phyloP scores from a whole-genome alignment of 2,329 filamentous ascomycete genomes.

The Tothia fuscella region DNA sequence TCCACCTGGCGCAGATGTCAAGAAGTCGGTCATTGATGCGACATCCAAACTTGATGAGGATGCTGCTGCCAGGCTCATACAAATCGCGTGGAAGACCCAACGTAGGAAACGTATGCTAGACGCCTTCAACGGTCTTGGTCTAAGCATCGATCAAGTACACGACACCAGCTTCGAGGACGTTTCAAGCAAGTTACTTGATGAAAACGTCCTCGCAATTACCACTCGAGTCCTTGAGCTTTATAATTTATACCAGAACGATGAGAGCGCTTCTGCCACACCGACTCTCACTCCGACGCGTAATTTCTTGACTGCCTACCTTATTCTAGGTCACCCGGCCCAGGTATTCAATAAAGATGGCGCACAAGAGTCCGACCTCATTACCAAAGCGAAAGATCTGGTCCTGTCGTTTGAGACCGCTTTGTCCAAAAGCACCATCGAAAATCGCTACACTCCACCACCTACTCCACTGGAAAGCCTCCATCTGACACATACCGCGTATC shows the following conservation, averaged over 20 bases:
- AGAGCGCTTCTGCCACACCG: conserved; percentile 51
- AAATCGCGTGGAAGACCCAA: conserved; percentile 56
- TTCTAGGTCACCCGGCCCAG: conserved; percentile 65
- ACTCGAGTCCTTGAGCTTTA: conserved; percentile 58
- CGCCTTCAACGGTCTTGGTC: conserved; percentile 52
- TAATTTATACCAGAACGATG: conserved; percentile 45
- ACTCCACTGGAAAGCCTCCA: conserved; percentile 51
- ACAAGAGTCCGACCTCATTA: conserved; percentile 59
- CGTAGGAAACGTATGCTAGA: conserved; percentile 48
- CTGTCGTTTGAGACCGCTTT: conserved; percentile 67
- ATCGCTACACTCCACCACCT: conserved; percentile 54
- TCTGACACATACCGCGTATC: conserved; percentile 60
- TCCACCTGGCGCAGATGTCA: conserved; percentile 35
- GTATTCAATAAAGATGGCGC: conserved; percentile 65
- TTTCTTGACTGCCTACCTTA: conserved; percentile 69
- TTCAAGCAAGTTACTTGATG: conserved; percentile 53
- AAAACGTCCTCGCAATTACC: conserved; percentile 53
- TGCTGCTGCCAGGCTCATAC: conserved; percentile 53
- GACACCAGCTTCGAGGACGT: conserved; percentile 65
- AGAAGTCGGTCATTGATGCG: conserved; percentile 19
- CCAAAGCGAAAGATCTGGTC: conserved; percentile 64
- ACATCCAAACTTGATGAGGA: conserved; percentile 39
- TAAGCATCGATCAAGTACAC: conserved; percentile 59
- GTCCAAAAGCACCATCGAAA: conserved; percentile 51
- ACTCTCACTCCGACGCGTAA: conserved; percentile 42